A percentile compares a stretch with the other conserved stretches of the same genome.
Evolutionary conservation across 352 stramenopile genomes (phyloP).

Genomic region (Lagenidium sp.): DNA sequence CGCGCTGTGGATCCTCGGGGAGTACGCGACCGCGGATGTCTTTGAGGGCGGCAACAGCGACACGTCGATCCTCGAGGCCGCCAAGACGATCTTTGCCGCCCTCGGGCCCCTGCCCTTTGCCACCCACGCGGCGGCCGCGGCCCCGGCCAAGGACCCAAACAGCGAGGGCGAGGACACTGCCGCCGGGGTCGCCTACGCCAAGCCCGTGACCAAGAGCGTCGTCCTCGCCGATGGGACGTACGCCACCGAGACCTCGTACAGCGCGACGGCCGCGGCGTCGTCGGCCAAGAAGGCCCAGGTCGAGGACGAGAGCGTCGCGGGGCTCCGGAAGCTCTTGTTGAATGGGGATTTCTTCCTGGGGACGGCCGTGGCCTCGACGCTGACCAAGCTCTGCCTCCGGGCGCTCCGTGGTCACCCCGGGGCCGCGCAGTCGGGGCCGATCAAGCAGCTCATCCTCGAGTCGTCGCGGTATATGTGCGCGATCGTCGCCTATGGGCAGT

Average conservation of each 20-base stretch:
- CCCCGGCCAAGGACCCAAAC: slow-evolving; percentile 6
- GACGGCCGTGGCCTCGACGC: slow-evolving; percentile 84
- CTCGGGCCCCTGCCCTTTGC: slow-evolving; percentile 72
- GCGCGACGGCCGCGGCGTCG: slow-evolving; percentile 7
- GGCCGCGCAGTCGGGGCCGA: slow-evolving; percentile 26
- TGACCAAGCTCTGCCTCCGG: slow-evolving; percentile 97
- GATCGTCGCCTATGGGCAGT: slow-evolving; percentile 63
- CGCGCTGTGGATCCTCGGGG: slow-evolving; percentile 95
- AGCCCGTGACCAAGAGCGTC: slow-evolving; percentile 95
- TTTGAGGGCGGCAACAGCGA: slow-evolving; percentile 35
- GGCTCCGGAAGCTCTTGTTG: slow-evolving; percentile 86
- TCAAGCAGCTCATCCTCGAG: slow-evolving; percentile 70
- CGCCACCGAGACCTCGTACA: slow-evolving; percentile 95
- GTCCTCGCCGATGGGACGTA: slow-evolving; percentile 99
- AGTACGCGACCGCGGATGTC: slow-evolving; percentile 75
- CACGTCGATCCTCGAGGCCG: slow-evolving; percentile 67
- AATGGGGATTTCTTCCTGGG: slow-evolving; percentile 97
- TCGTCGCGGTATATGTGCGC: slow-evolving; percentile 66
- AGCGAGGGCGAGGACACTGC: slow-evolving; percentile 5
- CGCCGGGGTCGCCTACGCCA: slow-evolving; percentile 56
- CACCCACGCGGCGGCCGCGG: slow-evolving; percentile 21
- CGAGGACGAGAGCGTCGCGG: slow-evolving; percentile 59
- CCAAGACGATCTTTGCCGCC: slow-evolving; percentile 85
- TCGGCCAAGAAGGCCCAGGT: slow-evolving; percentile 1
- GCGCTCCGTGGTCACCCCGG: slow-evolving; percentile 49